Evolutionary conservation across 2,329 filamentous ascomycete genomes (phyloP).

Genomic region (Colletotrichum horii): DNA sequence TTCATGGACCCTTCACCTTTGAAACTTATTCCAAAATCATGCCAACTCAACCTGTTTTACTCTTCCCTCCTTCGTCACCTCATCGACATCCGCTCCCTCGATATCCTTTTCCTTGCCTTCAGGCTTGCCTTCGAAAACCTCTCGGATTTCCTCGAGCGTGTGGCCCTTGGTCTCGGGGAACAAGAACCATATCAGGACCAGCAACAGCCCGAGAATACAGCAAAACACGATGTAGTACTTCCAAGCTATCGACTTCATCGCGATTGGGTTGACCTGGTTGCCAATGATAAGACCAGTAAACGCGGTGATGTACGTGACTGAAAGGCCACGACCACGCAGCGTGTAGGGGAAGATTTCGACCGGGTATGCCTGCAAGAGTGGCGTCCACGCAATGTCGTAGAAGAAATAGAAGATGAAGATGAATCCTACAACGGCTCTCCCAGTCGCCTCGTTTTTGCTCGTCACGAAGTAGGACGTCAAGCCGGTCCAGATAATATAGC

Average conservation of each 20-base stretch:
- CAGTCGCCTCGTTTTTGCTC: slow-evolving; percentile 7
- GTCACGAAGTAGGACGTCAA: neutral
- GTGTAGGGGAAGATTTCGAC: slow-evolving; percentile 24
- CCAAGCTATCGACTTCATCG: slow-evolving; percentile 34
- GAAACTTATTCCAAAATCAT: neutral
- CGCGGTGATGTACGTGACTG: slow-evolving; percentile 14
- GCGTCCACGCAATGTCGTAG: slow-evolving; percentile 22
- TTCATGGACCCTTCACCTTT: neutral
- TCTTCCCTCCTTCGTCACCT: neutral
- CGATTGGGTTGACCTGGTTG: slow-evolving; percentile 49
- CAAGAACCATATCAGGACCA: slow-evolving; percentile 27
- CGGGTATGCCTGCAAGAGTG: slow-evolving; percentile 18
- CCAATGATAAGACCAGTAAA: slow-evolving; percentile 31
- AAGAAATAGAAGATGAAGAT: slow-evolving; percentile 23
- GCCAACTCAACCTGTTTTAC: neutral
- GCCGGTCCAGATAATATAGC: slow-evolving; percentile 31
- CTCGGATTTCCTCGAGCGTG: slow-evolving; percentile 24
- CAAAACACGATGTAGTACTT: slow-evolving; percentile 27
- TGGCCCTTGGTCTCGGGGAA: slow-evolving; percentile 32
- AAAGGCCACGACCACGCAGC: slow-evolving; percentile 22
- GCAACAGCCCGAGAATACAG: slow-evolving; percentile 17
- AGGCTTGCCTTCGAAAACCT: slow-evolving; percentile 17
- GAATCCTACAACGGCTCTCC: slow-evolving; percentile 23
- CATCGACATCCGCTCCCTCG: neutral
- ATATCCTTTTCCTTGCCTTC: neutral